Conservation (phyloP, 2,329 filamentous ascomycete species). For the Zymoseptoria crescenta region DNA sequence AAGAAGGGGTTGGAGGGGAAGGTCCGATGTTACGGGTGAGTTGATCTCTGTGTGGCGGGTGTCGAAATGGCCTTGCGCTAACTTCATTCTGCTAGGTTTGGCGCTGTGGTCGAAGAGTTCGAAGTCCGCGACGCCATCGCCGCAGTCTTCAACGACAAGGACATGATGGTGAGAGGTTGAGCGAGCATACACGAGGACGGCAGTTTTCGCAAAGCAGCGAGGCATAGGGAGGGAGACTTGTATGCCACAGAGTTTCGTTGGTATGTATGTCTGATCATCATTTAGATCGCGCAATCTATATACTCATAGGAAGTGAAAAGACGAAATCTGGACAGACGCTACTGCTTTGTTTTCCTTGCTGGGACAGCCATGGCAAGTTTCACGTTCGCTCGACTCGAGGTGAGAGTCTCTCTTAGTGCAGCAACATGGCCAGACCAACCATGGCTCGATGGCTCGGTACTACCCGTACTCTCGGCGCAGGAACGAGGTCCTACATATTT, state of each 20-base stretch:
- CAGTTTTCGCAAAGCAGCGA: not conserved
- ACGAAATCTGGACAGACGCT: not conserved
- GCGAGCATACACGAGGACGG: not conserved
- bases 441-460: too few species aligned
- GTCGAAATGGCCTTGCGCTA: not conserved
- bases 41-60: conserved; percentile 16
- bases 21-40: conserved; percentile 86
- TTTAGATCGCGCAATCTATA: not conserved
- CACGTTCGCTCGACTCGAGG: too few species aligned
- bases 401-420: too few species aligned
- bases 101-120: conserved; percentile 63
- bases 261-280: not conserved
- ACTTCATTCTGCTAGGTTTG: conserved; percentile 42
- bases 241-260: not conserved
- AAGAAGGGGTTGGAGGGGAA: conserved; percentile 54
- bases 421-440: too few species aligned
- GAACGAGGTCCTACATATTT: too few species aligned
- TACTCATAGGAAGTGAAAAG: not conserved
- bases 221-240: not conserved
- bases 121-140: conserved; percentile 72
- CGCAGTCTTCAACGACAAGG: conserved; percentile 57
- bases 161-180: conserved; percentile 6
- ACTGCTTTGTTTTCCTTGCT: not conserved
- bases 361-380: too few species aligned
- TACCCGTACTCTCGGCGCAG: too few species aligned